Conservation (phyloP, 2,329 filamentous ascomycete species). For the Cladosporium sp. region DNA sequence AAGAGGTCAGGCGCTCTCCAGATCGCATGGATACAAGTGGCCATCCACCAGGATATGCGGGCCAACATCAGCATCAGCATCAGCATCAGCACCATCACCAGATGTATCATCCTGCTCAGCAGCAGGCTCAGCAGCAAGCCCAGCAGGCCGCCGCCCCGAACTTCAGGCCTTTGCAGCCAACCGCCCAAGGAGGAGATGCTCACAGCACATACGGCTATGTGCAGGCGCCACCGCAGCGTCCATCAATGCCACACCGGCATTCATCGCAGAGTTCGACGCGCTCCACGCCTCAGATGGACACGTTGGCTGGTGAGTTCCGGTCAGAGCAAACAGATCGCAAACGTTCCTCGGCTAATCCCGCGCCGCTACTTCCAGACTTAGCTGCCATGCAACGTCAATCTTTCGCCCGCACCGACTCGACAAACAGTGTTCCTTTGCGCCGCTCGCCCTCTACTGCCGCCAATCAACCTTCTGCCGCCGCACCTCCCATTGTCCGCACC, state of each 20-base stretch:
- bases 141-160: constrained; percentile 16
- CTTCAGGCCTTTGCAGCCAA: constrained; percentile 22
- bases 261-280: constrained; percentile 27
- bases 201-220: constrained; percentile 4
- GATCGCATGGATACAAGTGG: constrained; percentile 27
- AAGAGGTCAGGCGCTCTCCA: constrained; percentile 32
- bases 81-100: constrained; percentile 14
- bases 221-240: constrained; percentile 16
- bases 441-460: constrained; percentile 25
- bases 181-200: constrained; percentile 9
- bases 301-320: constrained; percentile 38
- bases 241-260: constrained; percentile 32
- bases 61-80: not conserved
- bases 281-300: constrained; percentile 43
- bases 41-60: constrained; percentile 13
- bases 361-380: constrained; percentile 34
- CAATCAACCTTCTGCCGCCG: constrained; percentile 13
- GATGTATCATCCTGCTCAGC: constrained; percentile 11
- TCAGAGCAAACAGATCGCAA: not conserved
- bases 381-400: constrained; percentile 42
- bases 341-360: constrained; percentile 15
- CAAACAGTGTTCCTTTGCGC: constrained; percentile 25
- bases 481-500: constrained; percentile 31
- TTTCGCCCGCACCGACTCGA: constrained; percentile 32
- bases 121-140: constrained; percentile 5